Base-by-base conservation (phyloP, 2,329 filamentous ascomycete species). In the Diaporthe nobilis region DNA sequence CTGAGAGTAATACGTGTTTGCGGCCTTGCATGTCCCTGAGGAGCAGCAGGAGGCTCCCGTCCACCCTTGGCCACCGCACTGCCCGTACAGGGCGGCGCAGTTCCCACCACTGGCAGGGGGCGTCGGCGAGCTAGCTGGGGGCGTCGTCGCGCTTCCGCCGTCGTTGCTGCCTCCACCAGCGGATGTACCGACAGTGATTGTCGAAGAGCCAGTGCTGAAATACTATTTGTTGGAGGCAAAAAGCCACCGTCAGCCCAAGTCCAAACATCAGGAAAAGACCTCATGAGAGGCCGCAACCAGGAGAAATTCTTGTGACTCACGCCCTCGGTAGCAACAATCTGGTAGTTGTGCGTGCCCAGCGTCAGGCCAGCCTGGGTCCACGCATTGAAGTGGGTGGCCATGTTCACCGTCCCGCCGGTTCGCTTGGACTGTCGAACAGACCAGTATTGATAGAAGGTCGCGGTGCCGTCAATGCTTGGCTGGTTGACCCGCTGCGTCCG, bases 271-370 rank as follows among this genome's bases (percentile, higher is more conserved):
- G 42, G 7, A 15, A 13, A 15, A 22, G 2, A n/a, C 15, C 39
- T 34, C 10, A 25, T 8, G 2, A 1, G 44, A 68, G 31, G 20
- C 12, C 13, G 6, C 44, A 51, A 34, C 1, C 34, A 25, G 22
- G 10, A 25, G 28, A 39, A 39, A 39, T 39, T 2, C 12, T 39
- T 9, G 5, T 37, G 22, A 68, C 63, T 68, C 17, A 68, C 63
- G 28, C 87, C 88, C 81, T 90, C 88, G 5, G 87, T 88, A 9
- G 88, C 88, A 5, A 89, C 81, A 75, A 90, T 89, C 85, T 87
- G 86, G 83, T 90, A 90, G 81, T 90, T 84, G 80, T 87, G 85
- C 67, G 80, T 82, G 6, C 88, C 88, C 15, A 90, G 80, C 55
- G 82, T 83, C 80, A 89, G 80, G 17, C 88, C 88, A 31, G 81